A percentile compares a stretch with the other conserved stretches of the same genome.
phyloP scores from a whole-genome alignment of 139 green algal genomes.

The Chlorella vulgaris region DNA sequence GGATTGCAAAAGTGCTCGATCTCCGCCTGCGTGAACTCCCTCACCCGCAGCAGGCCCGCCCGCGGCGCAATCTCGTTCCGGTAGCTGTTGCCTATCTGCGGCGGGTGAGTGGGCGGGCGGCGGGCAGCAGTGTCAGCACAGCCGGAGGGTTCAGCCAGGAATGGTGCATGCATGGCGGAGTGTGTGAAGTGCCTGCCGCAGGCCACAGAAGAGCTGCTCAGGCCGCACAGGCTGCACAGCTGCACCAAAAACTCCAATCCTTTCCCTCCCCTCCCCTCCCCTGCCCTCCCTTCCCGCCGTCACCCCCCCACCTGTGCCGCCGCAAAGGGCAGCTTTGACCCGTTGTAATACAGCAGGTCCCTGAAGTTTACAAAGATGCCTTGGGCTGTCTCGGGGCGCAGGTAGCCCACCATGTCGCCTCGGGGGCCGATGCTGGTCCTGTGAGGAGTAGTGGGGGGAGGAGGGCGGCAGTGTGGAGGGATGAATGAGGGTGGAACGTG shows the following conservation, averaged over 20 bases:
- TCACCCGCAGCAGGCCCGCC: constrained; percentile 92
- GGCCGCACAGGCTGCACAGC: too few relatives aligned
- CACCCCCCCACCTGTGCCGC: constrained; percentile 74
- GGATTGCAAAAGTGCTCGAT: constrained; percentile 99
- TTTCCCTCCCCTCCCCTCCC: too few relatives aligned
- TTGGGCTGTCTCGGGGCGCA: constrained; percentile 91
- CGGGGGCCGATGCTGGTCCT: constrained; percentile 84
- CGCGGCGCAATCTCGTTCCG: constrained; percentile 96
- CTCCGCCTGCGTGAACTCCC: constrained; percentile 99
- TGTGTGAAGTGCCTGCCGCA: too few relatives aligned
- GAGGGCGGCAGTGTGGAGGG: too few relatives aligned
- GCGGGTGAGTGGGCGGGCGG: too few relatives aligned
- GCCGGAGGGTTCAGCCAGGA: too few relatives aligned
- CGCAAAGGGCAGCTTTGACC: constrained; percentile 96
- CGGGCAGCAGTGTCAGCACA: too few relatives aligned
- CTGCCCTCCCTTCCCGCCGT: background rate
- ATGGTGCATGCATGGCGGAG: too few relatives aligned
- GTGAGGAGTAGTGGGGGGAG: background rate
- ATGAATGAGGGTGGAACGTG: background rate
- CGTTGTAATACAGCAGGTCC: constrained; percentile 99
- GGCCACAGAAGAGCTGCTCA: too few relatives aligned
- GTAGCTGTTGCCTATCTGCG: constrained; percentile 92
- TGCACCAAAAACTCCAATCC: too few relatives aligned
- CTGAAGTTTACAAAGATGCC: constrained; percentile 95
- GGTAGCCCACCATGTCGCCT: constrained; percentile 85